Evolutionary conservation across 139 green algal species (phyloP), one percentile per base, ranked within the genome.

Genomic region (Picochlorum costavermella): DNA sequence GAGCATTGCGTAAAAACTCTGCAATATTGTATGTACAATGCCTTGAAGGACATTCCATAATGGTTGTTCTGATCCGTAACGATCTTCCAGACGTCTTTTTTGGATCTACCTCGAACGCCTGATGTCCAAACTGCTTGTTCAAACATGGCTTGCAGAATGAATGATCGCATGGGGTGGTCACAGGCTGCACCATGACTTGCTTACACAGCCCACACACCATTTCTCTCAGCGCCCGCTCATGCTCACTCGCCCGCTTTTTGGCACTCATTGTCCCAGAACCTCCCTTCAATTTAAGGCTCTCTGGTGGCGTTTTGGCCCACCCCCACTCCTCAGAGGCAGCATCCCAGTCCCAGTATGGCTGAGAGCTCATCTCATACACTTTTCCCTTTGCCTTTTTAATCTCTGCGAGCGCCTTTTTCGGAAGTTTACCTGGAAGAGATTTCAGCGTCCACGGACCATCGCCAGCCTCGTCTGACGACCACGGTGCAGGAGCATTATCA

Each of bases 401-500:
- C 67, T 94, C 86, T 49, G 83, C 60, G 6, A 61, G 13, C 0
- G 83, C 86, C n/a, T 72, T 64, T 44, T 65, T 61, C 2, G 88
- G 86, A 45, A 90, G 56, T 50, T 82, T 60, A n/a, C 13, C 50
- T 53, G 63, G 44, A 6, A 44, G 29, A 59, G 50, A 59, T 51
- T 51, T 14, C 16, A 51, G 3, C 12, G 20, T 23, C 23, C 50
- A 36, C 8, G 50, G n/a, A 5, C 20, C 12, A 28, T 61, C 56
- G 37, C 56, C 56, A 61, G 11, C n/a, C 10, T 75, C 78, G 33
- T 80, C 78, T 25, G 70, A 72, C 12, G 72, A 84, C 91, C 91
- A 97, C 25, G 91, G 91, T 1, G 91, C 92, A 2, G 91, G 84
- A 30, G 81, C 67, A 75, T 97, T 97, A 82, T 97, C 91, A 72